Percentiles rank a stretch among this genome's conserved stretches.
Conservation (phyloP, 2,329 filamentous ascomycete genomes). For the Phyllosticta citriasiana region DNA sequence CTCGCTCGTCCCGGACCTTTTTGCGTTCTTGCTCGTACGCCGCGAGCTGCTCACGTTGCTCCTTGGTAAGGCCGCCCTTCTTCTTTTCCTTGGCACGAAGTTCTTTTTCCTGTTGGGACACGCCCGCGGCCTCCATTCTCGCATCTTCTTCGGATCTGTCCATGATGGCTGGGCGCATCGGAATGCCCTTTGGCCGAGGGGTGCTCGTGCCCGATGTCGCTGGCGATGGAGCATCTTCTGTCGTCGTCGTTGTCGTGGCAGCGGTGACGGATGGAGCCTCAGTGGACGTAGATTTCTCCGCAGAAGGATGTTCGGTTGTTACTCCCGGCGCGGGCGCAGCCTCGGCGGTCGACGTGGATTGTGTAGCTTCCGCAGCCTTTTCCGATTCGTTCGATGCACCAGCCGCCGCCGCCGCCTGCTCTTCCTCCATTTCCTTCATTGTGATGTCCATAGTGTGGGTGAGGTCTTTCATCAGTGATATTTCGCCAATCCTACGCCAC, state of each 20-base stretch:
- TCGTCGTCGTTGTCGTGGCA: conserved; percentile 11
- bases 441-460: conserved; percentile 98
- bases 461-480: conserved; percentile 95
- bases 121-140: conserved; percentile 51
- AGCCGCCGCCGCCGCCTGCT: conserved; percentile 46
- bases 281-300: not conserved
- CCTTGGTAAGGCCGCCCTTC: conserved; percentile 75
- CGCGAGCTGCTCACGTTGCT: conserved; percentile 84
- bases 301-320: not conserved
- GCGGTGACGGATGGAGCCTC: conserved; percentile 1
- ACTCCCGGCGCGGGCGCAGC: not conserved
- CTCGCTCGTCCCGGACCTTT: conserved; percentile 76
- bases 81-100: conserved; percentile 77
- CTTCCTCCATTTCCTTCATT: conserved; percentile 68
- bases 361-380: conserved; percentile 18
- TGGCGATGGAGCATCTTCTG: conserved; percentile 13
- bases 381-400: conserved; percentile 41
- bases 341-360: conserved; percentile 15
- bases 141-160: conserved; percentile 75
- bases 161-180: conserved; percentile 76
- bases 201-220: conserved; percentile 36
- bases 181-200: conserved; percentile 44
- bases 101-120: conserved; percentile 65
- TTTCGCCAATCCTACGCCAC: conserved; percentile 69
- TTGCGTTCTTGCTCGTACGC: conserved; percentile 82